A percentile compares a stretch with the other conserved stretches of the same genome.
Evolutionary conservation across 495 filamentous ascomycete species (phyloP).

Genomic region (Daldinia bambusicola): DNA sequence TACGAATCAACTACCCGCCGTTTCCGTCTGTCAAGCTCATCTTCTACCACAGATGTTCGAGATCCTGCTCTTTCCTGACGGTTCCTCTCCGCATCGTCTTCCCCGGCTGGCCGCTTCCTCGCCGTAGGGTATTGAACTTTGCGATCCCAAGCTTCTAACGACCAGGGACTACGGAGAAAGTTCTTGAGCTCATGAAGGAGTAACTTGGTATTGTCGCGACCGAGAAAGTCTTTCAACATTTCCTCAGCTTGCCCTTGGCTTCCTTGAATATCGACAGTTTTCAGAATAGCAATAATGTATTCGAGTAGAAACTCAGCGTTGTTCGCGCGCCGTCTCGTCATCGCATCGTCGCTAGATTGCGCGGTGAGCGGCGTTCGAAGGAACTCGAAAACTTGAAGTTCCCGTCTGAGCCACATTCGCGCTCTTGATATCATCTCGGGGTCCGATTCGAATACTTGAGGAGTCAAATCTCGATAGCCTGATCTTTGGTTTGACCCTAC

Average conservation of each 20-base stretch:
- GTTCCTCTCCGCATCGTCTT: constrained; percentile 8
- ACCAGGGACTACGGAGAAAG: constrained; percentile 84
- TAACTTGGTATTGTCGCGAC: constrained; percentile 76
- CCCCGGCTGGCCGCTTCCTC: constrained; percentile 22
- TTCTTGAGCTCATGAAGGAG: constrained; percentile 86
- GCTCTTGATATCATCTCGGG: constrained; percentile 80
- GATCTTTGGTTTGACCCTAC: constrained; percentile 85
- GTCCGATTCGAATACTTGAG: constrained; percentile 69
- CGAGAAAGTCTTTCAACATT: constrained; percentile 86
- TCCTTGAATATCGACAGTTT: constrained; percentile 88
- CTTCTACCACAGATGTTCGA: background rate
- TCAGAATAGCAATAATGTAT: constrained; percentile 88
- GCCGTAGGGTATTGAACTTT: constrained; percentile 74
- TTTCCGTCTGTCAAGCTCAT: constrained; percentile 13
- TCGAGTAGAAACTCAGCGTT: constrained; percentile 92
- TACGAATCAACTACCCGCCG: constrained; percentile 38
- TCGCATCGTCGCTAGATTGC: constrained; percentile 46
- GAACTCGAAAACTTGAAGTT: constrained; percentile 88
- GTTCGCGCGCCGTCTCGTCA: constrained; percentile 63
- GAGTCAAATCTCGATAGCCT: constrained; percentile 78
- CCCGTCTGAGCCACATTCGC: constrained; percentile 86
- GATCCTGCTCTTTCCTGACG: background rate
- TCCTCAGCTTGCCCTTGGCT: constrained; percentile 87
- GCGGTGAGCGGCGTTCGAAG: constrained; percentile 52
- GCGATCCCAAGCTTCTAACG: constrained; percentile 80